Percentiles rank a stretch among this genome's conserved stretches.
Conservation (phyloP, 768 basidiomycete species). For the Pleurotus pulmonarius region DNA sequence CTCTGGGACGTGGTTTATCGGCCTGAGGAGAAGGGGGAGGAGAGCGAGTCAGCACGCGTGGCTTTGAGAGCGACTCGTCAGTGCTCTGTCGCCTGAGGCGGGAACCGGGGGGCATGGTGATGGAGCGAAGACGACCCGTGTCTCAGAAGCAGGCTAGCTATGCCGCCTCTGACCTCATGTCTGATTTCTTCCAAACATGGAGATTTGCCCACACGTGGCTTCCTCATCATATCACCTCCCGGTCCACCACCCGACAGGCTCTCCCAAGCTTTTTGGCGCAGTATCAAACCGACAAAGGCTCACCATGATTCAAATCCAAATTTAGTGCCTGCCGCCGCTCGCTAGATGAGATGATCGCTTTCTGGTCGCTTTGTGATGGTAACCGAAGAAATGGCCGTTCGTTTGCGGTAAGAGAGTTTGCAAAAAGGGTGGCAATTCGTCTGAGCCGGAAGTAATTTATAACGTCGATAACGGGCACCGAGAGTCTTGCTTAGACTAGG, state of each 20-base stretch:
- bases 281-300: not conserved
- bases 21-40: conserved; percentile 47
- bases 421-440: not conserved
- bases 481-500: not conserved
- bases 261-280: not conserved
- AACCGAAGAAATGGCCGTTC: no score
- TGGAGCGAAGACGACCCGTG: conserved; percentile 17
- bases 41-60: conserved; percentile 37
- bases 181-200: conserved; percentile 10
- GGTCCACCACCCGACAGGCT: not conserved
- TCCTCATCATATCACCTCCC: not conserved
- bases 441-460: not conserved
- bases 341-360: not conserved
- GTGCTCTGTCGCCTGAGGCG: conserved; percentile 40
- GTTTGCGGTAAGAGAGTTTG: no score
- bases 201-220: conserved; percentile 14
- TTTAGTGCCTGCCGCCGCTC: not conserved
- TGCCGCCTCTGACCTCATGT: conserved; percentile 18
- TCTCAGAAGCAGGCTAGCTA: conserved; percentile 11
- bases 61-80: conserved; percentile 36
- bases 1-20: conserved; percentile 36
- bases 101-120: conserved; percentile 42
- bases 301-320: not conserved
- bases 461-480: no score
- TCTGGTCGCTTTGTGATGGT: not conserved